Conservation (phyloP, 352 stramenopile genomes). For the Aphanomyces stellatus region DNA sequence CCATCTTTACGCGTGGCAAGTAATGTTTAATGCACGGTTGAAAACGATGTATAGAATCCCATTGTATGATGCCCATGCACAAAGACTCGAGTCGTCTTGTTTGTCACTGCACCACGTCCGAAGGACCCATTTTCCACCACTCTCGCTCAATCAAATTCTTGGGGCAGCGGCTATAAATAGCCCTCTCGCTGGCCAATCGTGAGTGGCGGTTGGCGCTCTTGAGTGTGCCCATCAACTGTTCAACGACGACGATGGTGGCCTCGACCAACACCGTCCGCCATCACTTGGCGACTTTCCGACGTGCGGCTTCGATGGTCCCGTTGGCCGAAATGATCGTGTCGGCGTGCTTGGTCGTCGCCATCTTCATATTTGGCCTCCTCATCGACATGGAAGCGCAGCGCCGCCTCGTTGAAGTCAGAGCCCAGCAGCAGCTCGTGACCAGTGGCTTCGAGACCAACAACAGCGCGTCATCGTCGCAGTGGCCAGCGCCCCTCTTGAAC, state of each 20-base stretch:
- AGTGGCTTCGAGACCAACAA: too few relatives aligned
- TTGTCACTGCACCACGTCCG: too few relatives aligned
- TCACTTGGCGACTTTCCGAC: neutral
- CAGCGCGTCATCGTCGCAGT: neutral
- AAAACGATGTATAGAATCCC: neutral
- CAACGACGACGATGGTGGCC: neutral
- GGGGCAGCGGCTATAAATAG: neutral
- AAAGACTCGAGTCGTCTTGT: too few relatives aligned
- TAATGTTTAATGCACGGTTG: neutral
- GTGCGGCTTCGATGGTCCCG: slow-evolving; percentile 1
- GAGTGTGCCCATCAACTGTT: neutral
- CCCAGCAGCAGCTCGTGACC: neutral
- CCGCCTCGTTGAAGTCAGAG: neutral
- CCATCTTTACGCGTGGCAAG: neutral
- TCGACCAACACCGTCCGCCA: neutral
- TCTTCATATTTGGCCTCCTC: slow-evolving; percentile 19
- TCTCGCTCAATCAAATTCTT: neutral
- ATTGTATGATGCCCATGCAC: neutral
- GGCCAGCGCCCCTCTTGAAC: neutral
- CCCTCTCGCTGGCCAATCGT: neutral
- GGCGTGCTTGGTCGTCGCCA: slow-evolving; percentile 16
- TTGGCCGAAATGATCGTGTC: slow-evolving; percentile 17
- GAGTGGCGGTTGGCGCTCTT: neutral
- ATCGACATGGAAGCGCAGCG: slow-evolving; percentile 18
- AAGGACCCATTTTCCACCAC: too few relatives aligned